Conservation (phyloP, 495 filamentous ascomycete species). For the Jackrogersella minutella region DNA sequence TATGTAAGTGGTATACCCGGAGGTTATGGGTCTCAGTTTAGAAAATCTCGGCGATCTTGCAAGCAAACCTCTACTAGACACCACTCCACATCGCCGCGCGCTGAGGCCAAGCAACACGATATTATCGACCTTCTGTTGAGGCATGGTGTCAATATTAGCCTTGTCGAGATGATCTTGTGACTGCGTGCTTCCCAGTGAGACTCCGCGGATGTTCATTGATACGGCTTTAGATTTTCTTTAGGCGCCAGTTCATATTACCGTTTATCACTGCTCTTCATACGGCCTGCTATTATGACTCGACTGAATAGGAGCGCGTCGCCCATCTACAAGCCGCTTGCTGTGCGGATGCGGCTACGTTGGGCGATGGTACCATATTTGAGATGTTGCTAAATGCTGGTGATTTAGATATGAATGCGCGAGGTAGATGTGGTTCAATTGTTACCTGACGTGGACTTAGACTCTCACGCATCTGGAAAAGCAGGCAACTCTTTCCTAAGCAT, state of each 20-base stretch:
- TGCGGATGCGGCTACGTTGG: background rate
- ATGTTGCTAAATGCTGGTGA: background rate
- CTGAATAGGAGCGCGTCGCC: slow-evolving; percentile 10
- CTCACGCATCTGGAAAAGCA: slow-evolving; percentile 1
- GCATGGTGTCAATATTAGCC: slow-evolving; percentile 37
- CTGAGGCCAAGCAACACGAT: slow-evolving; percentile 45
- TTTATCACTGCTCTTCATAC: slow-evolving; percentile 43
- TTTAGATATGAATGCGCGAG: background rate
- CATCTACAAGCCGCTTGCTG: slow-evolving; percentile 16
- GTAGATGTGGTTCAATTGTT: slow-evolving; percentile 15
- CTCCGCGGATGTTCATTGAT: background rate
- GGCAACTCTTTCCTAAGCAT: slow-evolving; percentile 30
- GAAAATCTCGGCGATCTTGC: background rate
- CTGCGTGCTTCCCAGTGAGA: slow-evolving; percentile 31
- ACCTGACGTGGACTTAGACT: background rate
- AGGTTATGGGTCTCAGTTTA: background rate
- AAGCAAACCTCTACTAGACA: slow-evolving; percentile 28
- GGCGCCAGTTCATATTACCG: slow-evolving; percentile 49
- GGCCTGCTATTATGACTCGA: slow-evolving; percentile 18
- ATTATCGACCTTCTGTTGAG: slow-evolving; percentile 43
- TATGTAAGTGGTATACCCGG: background rate
- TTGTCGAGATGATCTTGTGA: slow-evolving; percentile 42
- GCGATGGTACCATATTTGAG: background rate
- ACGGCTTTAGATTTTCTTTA: slow-evolving; percentile 26
- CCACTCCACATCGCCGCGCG: slow-evolving; percentile 51